phyloP scores from a whole-genome alignment of 177 flowering plant genomes.

The Vitis hybrid region DNA sequence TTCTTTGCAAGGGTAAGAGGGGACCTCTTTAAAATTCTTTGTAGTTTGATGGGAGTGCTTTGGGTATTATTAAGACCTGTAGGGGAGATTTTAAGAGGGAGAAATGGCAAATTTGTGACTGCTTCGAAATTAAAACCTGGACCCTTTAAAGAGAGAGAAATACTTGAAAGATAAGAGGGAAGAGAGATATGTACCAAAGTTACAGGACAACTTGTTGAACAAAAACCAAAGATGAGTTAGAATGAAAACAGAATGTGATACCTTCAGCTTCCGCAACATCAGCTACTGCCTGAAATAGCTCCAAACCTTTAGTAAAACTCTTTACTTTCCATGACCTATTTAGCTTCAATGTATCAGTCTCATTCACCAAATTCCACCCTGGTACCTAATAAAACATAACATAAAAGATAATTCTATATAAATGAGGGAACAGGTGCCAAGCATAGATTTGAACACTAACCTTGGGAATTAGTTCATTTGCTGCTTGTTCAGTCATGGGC shows the following conservation, averaged over 20 bases:
- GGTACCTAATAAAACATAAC: conserved; percentile 40
- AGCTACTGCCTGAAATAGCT: conserved; percentile 73
- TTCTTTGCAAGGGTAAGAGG: too few relatives aligned
- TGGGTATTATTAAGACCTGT: too few relatives aligned
- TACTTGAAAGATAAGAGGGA: too few relatives aligned
- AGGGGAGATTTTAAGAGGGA: too few relatives aligned
- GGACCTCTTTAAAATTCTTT: too few relatives aligned
- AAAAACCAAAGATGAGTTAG: not conserved
- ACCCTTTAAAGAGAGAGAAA: too few relatives aligned
- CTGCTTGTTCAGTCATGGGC: conserved; percentile 79
- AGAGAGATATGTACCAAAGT: too few relatives aligned
- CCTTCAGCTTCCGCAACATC: conserved; percentile 96
- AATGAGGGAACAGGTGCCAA: not conserved
- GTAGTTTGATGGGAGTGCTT: too few relatives aligned
- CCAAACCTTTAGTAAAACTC: conserved; percentile 84
- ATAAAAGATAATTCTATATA: not conserved
- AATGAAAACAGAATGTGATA: conserved; percentile 17
- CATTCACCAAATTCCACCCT: conserved; percentile 74
- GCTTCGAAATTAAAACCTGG: too few relatives aligned
- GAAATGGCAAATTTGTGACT: too few relatives aligned
- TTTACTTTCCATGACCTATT: conserved; percentile 79
- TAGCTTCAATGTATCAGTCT: conserved; percentile 62
- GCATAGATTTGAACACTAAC: conserved; percentile 23
- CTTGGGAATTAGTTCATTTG: conserved; percentile 52
- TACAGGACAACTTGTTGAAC: not conserved